Base-by-base conservation (phyloP, 352 stramenopile species). In the Pythium brachiatum region DNA sequence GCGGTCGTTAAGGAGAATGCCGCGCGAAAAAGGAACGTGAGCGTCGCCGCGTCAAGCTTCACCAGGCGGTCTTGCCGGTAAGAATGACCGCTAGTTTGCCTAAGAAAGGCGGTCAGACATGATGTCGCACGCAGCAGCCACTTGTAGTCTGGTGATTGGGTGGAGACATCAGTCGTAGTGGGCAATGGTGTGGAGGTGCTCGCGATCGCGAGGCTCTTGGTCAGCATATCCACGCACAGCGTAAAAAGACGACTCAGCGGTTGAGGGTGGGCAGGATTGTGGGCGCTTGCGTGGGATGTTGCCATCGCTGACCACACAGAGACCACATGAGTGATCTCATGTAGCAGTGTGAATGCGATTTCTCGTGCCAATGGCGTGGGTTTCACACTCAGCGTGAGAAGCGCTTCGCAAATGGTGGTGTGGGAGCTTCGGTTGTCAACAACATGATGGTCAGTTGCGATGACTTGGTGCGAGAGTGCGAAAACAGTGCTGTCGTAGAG, bases 201-300 rank as follows among this genome's bases (percentile, higher is more conserved):
- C 1, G 68, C 74, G 20, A 86, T 63, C 7, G 78, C 64, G 1
- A 80, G 69, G 0, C 70, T 66, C 26, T 83, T 87, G 29, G 51
- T 57, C 18, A 87, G 34, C 75, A 84, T 87, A 43, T 87, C 75
- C 38, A 68, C 39, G 31, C 84, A 66, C 36, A 81, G 23, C 11
- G 65, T 63, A 53, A 87, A 84, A 29, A 84, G 60, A 34, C 65
- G 55, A 15, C 26, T 46, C 4, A 80, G 36, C 5, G 9, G 34
- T 4, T 27, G 18, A 43, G 38, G n/a, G n/a, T n/a, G n/a, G n/a
- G n/a, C n/a, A 41, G 9, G 34, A n/a, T 12, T 12, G 11, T 41
- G 34, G 3, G 8, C 34, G 18, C 34, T 41, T 18, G 34, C 27
- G 23, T 44, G 27, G 32, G 12, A 5, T n/a, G 18, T 43, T 20